Evolutionary conservation across 2,329 filamentous ascomycete species (phyloP).

Genomic region (Calonectria naviculata): DNA sequence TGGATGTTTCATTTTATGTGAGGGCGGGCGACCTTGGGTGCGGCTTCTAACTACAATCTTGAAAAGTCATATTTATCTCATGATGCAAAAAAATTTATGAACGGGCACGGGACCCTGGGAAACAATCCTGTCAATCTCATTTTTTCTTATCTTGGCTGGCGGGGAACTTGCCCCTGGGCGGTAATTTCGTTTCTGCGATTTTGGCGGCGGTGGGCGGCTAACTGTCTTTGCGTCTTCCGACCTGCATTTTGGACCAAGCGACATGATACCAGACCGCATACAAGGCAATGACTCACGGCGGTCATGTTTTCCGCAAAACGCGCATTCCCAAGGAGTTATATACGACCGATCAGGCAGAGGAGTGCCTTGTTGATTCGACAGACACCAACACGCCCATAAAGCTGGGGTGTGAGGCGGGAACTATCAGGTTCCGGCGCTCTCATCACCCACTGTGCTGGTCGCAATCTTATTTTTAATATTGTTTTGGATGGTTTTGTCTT

Average conservation of each 20-base stretch:
- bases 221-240: constrained; percentile 15
- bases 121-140: neutral
- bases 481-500: neutral
- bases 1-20: neutral
- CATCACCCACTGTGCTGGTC: neutral
- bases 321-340: constrained; percentile 9
- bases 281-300: constrained; percentile 8
- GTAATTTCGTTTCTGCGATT: neutral
- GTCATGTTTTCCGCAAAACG: constrained; percentile 1
- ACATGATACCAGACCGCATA: constrained; percentile 14
- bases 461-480: neutral
- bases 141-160: neutral
- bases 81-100: neutral
- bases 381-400: neutral
- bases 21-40: neutral
- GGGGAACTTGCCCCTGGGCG: constrained; percentile 8
- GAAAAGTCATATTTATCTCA: neutral
- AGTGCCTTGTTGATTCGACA: neutral
- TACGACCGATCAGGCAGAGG: neutral
- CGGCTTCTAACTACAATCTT: neutral
- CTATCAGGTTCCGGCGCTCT: neutral
- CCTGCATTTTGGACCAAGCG: constrained; percentile 4
- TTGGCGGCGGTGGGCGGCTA: constrained; percentile 11
- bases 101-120: neutral
- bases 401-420: neutral